Evolutionary conservation across 345 rosid species (phyloP), one percentile per base, ranked within the genome.

Genomic region (Clausena lansium): DNA sequence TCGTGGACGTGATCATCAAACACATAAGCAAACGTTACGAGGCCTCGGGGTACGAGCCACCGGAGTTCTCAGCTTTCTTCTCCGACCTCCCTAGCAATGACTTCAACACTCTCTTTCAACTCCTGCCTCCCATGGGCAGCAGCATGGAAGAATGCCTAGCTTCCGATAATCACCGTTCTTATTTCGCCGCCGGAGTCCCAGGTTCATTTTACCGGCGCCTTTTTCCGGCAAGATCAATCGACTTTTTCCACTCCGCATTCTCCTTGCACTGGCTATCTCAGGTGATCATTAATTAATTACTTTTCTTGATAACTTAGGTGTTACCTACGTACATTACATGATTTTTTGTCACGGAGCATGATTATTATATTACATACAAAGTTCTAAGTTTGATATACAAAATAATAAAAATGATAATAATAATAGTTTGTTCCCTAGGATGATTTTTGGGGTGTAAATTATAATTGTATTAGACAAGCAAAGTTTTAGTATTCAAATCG

Each of bases 201-300:
- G 99, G 99, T 13, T 92, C 99, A 0, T 95, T 95, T 77, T 84
- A 95, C 87, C 85, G 93, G 61, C 81, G 99, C 39, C 94, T 95
- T 11, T 95, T 95, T 25, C 97, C 99, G 28, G 87, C 90, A 4
- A 87, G 91, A 84, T 89, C 98, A 3, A 82, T 95, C 35, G 85
- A 95, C 75, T 77, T 95, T 57, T 95, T 95, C 76, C 96, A 95
- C 84, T 95, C 99, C 1, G 94, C 98, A 13, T 95, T 95, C 77
- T 95, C 95, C 25, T 82, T 95, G 86, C 99, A 95, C 54, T 95
- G 99, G 99, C 94, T 95, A 69, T 95, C 99, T 39, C 98, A 95
- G 98, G 98, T 74, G 38, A 74, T 83, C 63, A 45, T 45, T 13
- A 45, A n/a, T n/a, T n/a, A 41, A 45, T 45, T 45, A 45, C 25